phyloP scores from a whole-genome alignment of 163 green algal species.

The Scenedesmus sp. region DNA sequence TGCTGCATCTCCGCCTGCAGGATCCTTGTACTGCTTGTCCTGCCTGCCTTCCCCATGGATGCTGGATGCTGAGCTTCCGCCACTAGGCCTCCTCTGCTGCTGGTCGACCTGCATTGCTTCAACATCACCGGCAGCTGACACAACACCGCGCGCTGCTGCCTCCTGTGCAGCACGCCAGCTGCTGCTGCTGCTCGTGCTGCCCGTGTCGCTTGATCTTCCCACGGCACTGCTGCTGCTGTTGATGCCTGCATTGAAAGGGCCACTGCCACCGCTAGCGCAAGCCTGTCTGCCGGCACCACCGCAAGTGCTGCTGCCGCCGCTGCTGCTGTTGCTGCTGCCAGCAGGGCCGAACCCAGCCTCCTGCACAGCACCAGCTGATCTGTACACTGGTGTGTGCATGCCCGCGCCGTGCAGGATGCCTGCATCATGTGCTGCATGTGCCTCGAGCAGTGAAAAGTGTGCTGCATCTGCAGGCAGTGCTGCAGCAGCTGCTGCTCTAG shows the following conservation, averaged over 20 bases:
- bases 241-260: constrained; percentile 42
- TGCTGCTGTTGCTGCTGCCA: not conserved
- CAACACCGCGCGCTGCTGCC: not conserved
- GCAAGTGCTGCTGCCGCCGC: not conserved
- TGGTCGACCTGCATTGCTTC: not conserved
- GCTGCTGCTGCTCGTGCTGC: not conserved
- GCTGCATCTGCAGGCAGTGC: not conserved
- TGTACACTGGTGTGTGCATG: constrained; percentile 28
- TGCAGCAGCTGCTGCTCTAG: not conserved
- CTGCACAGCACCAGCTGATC: not conserved
- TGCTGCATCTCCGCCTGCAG: not conserved
- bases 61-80: not conserved
- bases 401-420: not conserved
- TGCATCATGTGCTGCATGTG: not conserved
- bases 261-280: constrained; percentile 3
- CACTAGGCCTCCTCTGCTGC: not conserved
- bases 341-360: not conserved
- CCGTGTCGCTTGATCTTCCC: not conserved
- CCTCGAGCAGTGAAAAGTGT: not conserved
- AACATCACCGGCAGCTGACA: no score
- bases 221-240: constrained; percentile 15
- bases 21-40: no score
- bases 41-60: not conserved
- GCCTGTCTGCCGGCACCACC: not conserved
- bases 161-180: not conserved